Base-by-base conservation (phyloP, 371 early-diverging fungal species). In the Apophysomyces trapeziformis region DNA sequence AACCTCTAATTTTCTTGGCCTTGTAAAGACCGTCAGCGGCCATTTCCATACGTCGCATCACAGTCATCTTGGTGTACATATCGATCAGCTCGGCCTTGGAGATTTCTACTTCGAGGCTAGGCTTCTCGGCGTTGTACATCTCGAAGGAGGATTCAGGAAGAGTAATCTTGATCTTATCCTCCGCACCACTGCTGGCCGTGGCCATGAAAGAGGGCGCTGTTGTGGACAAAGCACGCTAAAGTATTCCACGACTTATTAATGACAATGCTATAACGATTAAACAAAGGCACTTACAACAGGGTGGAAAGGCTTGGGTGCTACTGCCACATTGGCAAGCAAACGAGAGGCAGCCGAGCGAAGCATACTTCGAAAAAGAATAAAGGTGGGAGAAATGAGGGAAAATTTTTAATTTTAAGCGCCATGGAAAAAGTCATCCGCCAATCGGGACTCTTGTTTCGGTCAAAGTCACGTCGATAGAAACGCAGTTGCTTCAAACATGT, bases 1-100 rank as follows among this genome's bases (percentile, higher is more conserved):
- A 99, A 65, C 99, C 99, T 67, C 98, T 90, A 68, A 99, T 98
- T 80, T 95, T 80, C 83, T 96, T 96, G 68, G 91, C 89, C 87
- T 99, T 97, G 92, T 99, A 99, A 66, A 95, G 88, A 77, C 90
- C 89, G 75, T 97, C 98, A 58, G 95, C 92, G 50, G 94, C 92
- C 88, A 93, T 96, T 82, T 98, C 99, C 85, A 98, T 85, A 59
- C 98, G 88, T 63, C 99, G 86, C 84, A 96, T 94, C 50, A 75
- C 74, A 61, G 91, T 91, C 97, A 97, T 96, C 75, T 88, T 85
- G 63, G 83, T 85, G 83, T 96, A 98, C 86, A 96, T 83, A 38
- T 84, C 78, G n/a, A 98, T 26, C 62, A 93, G 76, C 64, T 96
- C 91, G 2, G 84, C 81, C 75, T 89, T 89, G 73, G 80, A 74